Evolutionary conservation across 768 basidiomycete species (phyloP), one percentile per base, ranked within the genome.

Genomic region (Mycena albidolilacea): DNA sequence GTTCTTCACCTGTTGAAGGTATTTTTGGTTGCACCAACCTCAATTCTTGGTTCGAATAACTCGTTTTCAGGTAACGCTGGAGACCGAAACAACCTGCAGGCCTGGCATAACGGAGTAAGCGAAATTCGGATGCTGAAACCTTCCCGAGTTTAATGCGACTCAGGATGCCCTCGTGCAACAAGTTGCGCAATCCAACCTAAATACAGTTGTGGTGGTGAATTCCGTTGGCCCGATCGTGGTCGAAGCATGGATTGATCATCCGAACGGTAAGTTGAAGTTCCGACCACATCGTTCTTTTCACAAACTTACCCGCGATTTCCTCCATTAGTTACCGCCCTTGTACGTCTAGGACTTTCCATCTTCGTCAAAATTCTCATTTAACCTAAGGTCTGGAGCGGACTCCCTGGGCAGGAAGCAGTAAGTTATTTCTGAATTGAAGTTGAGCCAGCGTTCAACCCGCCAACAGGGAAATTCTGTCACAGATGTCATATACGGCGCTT

Each of bases 161-260:
- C 43, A 87, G 85, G 82, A 88, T 78, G 82, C 86, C 30, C 78
- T 90, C 66, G 84, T 90, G 15, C 77, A 83, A 37, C 81, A 81
- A 48, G 90, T 90, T 23, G 90, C 92, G 1, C 80, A 81, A 46
- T 82, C 82, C 35, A 90, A 88, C 77, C 77, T 84, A 30, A 87
- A 89, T 75, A 91, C 90, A 2, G 84, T 94, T 43, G 92, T 93
- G 48, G 87, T 93, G 10, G 85, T 93, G 3, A 90, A 94, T 78
- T 86, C 87, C 15, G 91, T 92, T 54, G 92, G 92, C 0, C 86
- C 89, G 1, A 87, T 91, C 57, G 83, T 84, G 37, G 81, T 88
- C 80, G 88, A 91, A 79, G 73, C 85, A 21, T 91, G 91, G 89
- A 88, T 90, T 43, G 84, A 86, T 64, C 82, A 91, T 75, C 82